A percentile compares a stretch with the other conserved stretches of the same genome.
phyloP scores from a whole-genome alignment of 2,329 filamentous ascomycete genomes.

The Colletotrichum scovillei region DNA sequence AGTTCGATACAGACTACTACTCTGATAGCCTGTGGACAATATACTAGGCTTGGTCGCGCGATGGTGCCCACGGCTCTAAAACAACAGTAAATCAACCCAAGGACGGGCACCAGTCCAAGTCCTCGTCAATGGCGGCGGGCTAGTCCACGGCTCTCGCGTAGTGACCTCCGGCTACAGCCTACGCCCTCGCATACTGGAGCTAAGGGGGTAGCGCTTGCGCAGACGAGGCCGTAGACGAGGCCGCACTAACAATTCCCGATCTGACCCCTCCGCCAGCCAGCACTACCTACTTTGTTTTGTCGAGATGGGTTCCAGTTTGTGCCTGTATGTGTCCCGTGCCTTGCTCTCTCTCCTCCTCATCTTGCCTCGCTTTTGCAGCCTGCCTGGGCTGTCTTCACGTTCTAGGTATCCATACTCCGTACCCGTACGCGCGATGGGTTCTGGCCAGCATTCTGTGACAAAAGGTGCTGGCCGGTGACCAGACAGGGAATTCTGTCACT shows the following conservation, averaged over 20 bases:
- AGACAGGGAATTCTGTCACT: slow-evolving; percentile 6
- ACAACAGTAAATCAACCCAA: slow-evolving; percentile 12
- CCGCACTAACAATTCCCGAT: slow-evolving; percentile 10
- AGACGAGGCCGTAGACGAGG: slow-evolving; percentile 8
- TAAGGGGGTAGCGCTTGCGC: neutral
- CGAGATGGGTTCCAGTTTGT: neutral
- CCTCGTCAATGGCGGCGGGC: slow-evolving; percentile 27
- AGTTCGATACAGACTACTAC: neutral
- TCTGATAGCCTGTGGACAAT: neutral
- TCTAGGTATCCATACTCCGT: neutral
- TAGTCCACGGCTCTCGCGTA: slow-evolving; percentile 4
- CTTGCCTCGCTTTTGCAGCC: neutral
- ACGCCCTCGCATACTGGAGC: neutral
- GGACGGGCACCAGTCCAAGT: slow-evolving; percentile 17
- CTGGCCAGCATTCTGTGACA: neutral
- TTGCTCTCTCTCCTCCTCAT: neutral
- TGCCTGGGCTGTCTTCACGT: neutral
- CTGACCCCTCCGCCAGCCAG: slow-evolving; percentile 5
- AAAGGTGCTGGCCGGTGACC: neutral
- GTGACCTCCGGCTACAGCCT: neutral
- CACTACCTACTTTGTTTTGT: neutral
- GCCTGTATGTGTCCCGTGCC: neutral
- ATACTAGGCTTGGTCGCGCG: neutral
- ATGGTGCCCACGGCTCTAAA: slow-evolving; percentile 11
- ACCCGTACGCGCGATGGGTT: neutral